These are phyloP conservation scores for Neurospora sp. DNA, from an alignment of 2,329 filamentous ascomycete species.

Conservation along the genomic window DNA sequence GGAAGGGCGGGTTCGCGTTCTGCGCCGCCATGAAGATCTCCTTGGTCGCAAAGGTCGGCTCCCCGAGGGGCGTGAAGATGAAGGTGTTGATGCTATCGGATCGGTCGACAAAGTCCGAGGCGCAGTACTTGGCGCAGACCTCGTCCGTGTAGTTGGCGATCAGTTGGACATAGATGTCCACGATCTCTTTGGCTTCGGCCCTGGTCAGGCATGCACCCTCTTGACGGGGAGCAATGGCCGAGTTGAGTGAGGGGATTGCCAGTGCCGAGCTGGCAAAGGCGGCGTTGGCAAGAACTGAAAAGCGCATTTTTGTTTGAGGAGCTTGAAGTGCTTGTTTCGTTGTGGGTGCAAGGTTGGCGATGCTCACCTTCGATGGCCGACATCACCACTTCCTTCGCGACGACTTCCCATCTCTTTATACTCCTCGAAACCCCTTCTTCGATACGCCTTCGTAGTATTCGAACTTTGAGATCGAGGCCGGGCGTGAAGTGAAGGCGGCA, in stretches of 20 bases:
- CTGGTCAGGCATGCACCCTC: conserved; percentile 14
- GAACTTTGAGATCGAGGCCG: not conserved
- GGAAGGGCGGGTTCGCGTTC: conserved; percentile 20
- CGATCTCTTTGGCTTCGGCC: conserved; percentile 19
- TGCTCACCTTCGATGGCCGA: not conserved
- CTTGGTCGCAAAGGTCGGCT: conserved; percentile 23
- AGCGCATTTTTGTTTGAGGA: conserved; percentile 12
- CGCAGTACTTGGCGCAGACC: conserved; percentile 21
- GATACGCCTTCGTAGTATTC: not conserved
- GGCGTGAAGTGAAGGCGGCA: not conserved
- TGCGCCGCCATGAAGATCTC: conserved; percentile 23
- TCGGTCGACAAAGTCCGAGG: conserved; percentile 21
- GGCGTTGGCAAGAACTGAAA: conserved; percentile 11
- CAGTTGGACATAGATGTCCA: conserved; percentile 20
- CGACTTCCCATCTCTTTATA: conserved; percentile 1
- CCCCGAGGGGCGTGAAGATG: conserved; percentile 21
- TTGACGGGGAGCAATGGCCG: conserved; percentile 8
- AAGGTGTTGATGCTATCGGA: conserved; percentile 26
- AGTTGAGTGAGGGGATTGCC: conserved; percentile 12
- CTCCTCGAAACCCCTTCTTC: not conserved
- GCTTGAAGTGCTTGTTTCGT: not conserved
- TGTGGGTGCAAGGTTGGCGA: not conserved
- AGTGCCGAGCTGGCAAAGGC: conserved; percentile 16
- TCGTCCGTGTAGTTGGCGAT: conserved; percentile 22
- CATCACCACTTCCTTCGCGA: not conserved